Evolutionary conservation across 495 filamentous ascomycete species (phyloP).

Genomic region (Staphylotrichum longicolle): DNA sequence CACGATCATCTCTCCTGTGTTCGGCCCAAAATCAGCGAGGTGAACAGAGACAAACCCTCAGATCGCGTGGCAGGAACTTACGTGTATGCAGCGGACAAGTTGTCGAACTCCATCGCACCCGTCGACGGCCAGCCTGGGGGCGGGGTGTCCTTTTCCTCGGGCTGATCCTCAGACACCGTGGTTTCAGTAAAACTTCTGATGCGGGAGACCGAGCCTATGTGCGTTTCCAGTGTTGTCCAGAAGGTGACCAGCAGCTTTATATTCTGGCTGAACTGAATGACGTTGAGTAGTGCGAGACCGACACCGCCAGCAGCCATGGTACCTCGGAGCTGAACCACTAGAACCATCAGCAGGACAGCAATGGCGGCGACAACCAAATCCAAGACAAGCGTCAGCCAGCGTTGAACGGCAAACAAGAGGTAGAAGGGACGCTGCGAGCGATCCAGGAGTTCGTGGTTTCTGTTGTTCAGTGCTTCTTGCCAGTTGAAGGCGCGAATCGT

Average conservation of each 20-base stretch:
- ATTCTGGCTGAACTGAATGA: conserved; percentile 36
- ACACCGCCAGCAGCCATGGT: conserved; percentile 37
- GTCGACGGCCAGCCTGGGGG: conserved; percentile 38
- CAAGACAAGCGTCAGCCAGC: conserved; percentile 47
- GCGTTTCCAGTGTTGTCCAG: conserved; percentile 54
- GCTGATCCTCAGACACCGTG: conserved; percentile 37
- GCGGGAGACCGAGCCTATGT: conserved; percentile 52
- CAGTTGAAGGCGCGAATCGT: conserved; percentile 52
- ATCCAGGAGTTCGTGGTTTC: conserved; percentile 36
- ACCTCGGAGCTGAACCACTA: conserved; percentile 37
- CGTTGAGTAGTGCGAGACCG: conserved; percentile 34
- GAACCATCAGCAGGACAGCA: conserved; percentile 47
- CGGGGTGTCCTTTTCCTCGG: conserved; percentile 26
- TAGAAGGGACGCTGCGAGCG: conserved; percentile 47
- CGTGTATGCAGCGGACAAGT: conserved; percentile 39
- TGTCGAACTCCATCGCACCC: conserved; percentile 38
- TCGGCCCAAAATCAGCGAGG: neutral
- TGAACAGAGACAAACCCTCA: neutral
- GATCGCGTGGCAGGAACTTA: conserved; percentile 8
- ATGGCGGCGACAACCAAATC: conserved; percentile 45
- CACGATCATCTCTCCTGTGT: conserved; percentile 25
- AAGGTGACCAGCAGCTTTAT: conserved; percentile 39
- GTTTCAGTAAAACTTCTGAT: conserved; percentile 43
- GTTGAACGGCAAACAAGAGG: conserved; percentile 44
- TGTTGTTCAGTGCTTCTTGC: conserved; percentile 28